Conservation (phyloP, 352 stramenopile species). For the Globisporangium viniferum region DNA sequence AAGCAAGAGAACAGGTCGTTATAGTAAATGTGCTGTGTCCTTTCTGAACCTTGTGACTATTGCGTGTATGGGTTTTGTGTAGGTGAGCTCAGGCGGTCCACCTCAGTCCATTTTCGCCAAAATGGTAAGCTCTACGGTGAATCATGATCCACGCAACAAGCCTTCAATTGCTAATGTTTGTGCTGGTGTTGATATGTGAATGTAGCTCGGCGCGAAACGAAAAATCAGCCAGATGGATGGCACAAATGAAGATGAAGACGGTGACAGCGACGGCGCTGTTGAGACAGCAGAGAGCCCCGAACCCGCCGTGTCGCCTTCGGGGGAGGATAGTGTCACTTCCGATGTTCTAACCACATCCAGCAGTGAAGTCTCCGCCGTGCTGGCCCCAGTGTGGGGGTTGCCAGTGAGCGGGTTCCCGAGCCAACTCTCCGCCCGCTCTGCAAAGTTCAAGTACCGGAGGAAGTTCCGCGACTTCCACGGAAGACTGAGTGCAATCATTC, state of each 20-base stretch:
- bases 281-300: background rate
- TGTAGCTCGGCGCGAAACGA: slow-evolving; percentile 13
- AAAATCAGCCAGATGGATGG: slow-evolving; percentile 16
- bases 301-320: background rate
- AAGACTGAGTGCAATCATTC: slow-evolving; percentile 30
- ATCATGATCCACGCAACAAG: background rate
- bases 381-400: slow-evolving; percentile 35
- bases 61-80: background rate
- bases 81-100: background rate
- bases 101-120: slow-evolving; percentile 14
- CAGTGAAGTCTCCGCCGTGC: slow-evolving; percentile 11
- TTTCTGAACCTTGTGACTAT: background rate
- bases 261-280: background rate
- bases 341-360: slow-evolving; percentile 6
- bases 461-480: slow-evolving; percentile 36
- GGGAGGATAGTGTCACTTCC: background rate
- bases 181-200: background rate
- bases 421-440: slow-evolving; percentile 40
- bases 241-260: background rate
- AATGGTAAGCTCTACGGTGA: slow-evolving; percentile 1
- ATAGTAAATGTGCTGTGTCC: background rate
- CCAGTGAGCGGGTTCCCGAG: slow-evolving; percentile 38
- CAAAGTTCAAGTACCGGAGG: slow-evolving; percentile 35
- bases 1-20: background rate
- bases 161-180: background rate